phyloP scores from a whole-genome alignment of 495 filamentous ascomycete genomes.

The Xylaria flabelliformis region DNA sequence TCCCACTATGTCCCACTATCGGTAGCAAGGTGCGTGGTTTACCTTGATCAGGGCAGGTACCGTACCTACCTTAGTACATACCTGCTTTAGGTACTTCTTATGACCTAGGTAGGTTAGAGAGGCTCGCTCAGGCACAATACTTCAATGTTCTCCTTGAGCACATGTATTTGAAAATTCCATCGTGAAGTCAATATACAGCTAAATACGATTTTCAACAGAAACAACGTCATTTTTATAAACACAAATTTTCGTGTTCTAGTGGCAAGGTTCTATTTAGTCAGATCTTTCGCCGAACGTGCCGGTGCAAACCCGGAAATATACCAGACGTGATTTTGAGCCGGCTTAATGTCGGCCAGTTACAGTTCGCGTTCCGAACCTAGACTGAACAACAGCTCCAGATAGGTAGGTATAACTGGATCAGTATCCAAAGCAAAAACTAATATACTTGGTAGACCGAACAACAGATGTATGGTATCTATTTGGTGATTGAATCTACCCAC shows the following conservation, averaged over 20 bases:
- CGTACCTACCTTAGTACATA: too few relatives aligned
- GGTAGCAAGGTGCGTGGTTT: neutral
- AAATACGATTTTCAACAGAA: neutral
- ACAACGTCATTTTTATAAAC: neutral
- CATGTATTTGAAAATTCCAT: neutral
- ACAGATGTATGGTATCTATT: neutral
- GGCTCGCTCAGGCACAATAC: neutral
- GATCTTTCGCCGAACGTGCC: slow-evolving; percentile 6
- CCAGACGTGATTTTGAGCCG: neutral
- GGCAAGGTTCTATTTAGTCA: neutral
- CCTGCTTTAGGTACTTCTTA: neutral
- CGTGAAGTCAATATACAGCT: neutral
- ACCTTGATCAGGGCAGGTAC: neutral
- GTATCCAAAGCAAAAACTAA: neutral
- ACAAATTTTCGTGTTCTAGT: neutral
- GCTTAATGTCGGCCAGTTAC: slow-evolving; percentile 17
- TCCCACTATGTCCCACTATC: neutral
- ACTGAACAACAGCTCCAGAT: neutral
- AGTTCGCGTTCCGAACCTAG: neutral
- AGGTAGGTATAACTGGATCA: neutral
- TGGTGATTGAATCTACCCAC: neutral
- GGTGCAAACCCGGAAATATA: neutral
- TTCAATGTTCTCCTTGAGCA: neutral
- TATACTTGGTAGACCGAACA: neutral
- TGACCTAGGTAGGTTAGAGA: neutral